Conservation (phyloP, 768 basidiomycete genomes). For the Tricholoma sp. region DNA sequence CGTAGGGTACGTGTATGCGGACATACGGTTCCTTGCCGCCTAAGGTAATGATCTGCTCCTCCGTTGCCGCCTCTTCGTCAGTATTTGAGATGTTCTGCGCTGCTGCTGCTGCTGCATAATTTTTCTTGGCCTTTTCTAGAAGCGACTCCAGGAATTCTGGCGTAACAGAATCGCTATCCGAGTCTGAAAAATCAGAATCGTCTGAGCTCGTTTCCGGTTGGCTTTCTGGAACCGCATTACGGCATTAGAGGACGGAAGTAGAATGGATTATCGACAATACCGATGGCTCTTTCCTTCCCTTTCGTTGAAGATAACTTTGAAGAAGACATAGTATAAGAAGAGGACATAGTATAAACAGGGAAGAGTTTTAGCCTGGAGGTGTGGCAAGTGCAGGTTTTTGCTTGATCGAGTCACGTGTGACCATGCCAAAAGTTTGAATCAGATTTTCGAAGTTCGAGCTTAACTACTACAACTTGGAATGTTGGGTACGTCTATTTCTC, state of each 20-base stretch:
- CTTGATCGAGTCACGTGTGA: conserved; percentile 12
- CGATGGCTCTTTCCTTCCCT: conserved; percentile 41
- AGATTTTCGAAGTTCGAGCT: background rate
- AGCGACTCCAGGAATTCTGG: conserved; percentile 59
- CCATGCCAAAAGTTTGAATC: background rate
- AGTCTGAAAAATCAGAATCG: conserved; percentile 32
- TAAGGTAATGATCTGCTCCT: conserved; percentile 55
- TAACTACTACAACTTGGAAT: background rate
- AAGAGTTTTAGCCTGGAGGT: too few species aligned
- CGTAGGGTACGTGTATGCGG: background rate
- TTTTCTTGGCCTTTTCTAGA: conserved; percentile 55
- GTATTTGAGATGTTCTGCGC: conserved; percentile 18
- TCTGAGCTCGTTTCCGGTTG: conserved; percentile 6
- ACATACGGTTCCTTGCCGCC: conserved; percentile 34
- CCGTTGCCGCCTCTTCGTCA: conserved; percentile 20
- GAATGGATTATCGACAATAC: conserved; percentile 27
- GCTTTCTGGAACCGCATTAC: background rate
- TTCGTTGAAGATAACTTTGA: conserved; percentile 23
- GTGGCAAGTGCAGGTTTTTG: background rate
- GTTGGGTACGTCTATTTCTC: conserved; percentile 4
- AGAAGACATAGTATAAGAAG: conserved; percentile 12
- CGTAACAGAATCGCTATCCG: conserved; percentile 44
- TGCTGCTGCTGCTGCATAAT: conserved; percentile 30
- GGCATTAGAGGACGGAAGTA: background rate
- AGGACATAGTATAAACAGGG: background rate